These are phyloP conservation scores for Diutina mesorugosa DNA, from an alignment of 1,139 yeast genomes.

Conservation along the genomic window DNA sequence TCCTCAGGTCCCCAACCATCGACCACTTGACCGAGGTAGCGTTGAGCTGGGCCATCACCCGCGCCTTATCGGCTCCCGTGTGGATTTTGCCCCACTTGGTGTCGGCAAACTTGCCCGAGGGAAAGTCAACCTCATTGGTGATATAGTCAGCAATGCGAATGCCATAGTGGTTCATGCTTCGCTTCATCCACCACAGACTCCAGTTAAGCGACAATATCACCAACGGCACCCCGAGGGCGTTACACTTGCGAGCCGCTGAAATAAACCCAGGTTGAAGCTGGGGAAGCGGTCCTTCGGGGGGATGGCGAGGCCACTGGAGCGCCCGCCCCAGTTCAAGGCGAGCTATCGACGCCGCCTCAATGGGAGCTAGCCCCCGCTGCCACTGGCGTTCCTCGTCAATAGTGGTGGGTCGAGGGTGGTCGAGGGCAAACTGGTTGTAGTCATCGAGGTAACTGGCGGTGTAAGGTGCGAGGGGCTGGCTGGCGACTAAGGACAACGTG, in stretches of 20 bases:
- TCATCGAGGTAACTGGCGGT: conserved; percentile 19
- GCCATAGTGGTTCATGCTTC: conserved; percentile 22
- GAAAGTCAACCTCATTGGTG: conserved; percentile 39
- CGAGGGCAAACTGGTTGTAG: conserved; percentile 17
- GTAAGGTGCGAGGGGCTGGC: conserved; percentile 26
- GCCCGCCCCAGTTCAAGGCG: background rate
- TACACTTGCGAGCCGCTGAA: conserved; percentile 7
- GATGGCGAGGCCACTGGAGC: background rate
- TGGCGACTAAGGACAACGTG: conserved; percentile 40
- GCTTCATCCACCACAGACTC: conserved; percentile 39
- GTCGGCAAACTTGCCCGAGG: conserved; percentile 26
- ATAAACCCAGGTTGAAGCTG: background rate
- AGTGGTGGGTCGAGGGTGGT: conserved; percentile 29
- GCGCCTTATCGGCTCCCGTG: conserved; percentile 44
- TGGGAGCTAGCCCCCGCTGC: background rate
- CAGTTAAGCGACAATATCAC: conserved; percentile 53
- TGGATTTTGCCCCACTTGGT: conserved; percentile 17
- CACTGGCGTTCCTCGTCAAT: conserved; percentile 6
- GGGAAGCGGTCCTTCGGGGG: background rate
- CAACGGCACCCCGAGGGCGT: conserved; percentile 18
- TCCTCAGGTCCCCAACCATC: conserved; percentile 48
- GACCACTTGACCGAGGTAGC: conserved; percentile 5
- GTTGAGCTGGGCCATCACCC: conserved; percentile 12
- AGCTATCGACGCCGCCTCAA: background rate
- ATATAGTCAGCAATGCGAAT: conserved; percentile 14